phyloP scores from a whole-genome alignment of 2,329 filamentous ascomycete species.

The Akanthomyces dipterigenus region DNA sequence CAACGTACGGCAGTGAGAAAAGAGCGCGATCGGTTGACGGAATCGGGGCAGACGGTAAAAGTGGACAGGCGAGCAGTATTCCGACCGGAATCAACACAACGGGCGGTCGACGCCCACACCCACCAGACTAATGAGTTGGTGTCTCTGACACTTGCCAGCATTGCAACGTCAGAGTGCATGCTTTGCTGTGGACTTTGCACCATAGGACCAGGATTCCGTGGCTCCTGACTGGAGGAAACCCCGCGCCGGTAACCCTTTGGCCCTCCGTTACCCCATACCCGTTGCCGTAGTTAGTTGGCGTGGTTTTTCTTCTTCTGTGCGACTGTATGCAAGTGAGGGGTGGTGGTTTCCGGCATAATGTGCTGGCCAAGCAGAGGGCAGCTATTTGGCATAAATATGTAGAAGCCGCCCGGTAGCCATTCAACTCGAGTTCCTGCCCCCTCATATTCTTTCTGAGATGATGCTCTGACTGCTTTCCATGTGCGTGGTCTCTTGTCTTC shows the following conservation, averaged over 20 bases:
- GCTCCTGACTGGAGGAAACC: not conserved
- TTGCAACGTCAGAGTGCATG: not conserved
- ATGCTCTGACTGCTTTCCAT: not conserved
- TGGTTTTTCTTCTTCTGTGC: not conserved
- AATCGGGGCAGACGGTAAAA: constrained; percentile 1
- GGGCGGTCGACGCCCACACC: not conserved
- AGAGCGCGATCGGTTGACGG: constrained; percentile 9
- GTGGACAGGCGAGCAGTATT: not conserved
- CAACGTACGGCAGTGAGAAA: not conserved
- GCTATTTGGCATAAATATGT: constrained; percentile 8
- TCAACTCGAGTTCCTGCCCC: not conserved
- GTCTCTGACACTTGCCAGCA: not conserved
- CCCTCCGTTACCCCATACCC: not conserved
- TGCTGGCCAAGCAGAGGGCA: constrained; percentile 2
- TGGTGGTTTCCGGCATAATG: not conserved
- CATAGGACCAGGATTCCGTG: not conserved
- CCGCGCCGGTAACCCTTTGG: not conserved
- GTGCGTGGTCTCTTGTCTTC: too few relatives aligned
- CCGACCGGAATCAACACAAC: constrained; percentile 6
- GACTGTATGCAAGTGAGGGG: not conserved
- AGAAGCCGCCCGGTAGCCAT: constrained; percentile 2
- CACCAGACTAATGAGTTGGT: not conserved
- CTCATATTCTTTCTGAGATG: not conserved
- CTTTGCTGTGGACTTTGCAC: not conserved
- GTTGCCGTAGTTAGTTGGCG: not conserved